Evolutionary conservation across 176 grass and related monocot species (phyloP), one percentile per base, ranked within the genome.

Genomic region (Oryza longistaminata): DNA sequence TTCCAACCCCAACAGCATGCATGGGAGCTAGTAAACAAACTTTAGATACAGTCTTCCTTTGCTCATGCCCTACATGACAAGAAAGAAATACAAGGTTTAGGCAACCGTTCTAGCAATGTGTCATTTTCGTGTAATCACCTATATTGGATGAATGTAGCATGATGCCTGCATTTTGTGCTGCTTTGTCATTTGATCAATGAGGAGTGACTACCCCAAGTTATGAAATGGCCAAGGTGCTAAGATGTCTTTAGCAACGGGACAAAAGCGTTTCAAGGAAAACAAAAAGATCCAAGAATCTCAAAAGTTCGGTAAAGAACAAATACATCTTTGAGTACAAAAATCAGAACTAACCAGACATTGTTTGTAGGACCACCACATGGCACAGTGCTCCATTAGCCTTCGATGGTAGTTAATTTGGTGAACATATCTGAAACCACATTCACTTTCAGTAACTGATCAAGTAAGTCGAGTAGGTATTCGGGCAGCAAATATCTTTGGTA

Each of bases 311-410:
- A 64, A 84, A 73, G 6, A 78, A 80, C 74, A 49, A 74, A 64
- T 34, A 66, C 75, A 79, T 83, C 44, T 29, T 33, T 11, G 21
- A 66, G 43, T n/a, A 74, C 68, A 61, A 82, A 17, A 5, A 3
- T 53, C n/a, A 70, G 17, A 87, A 70, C 35, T 19, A 72, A 92
- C 93, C 85, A 7, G 12, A 25, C 85, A 90, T 77, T 81, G 85
- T 85, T 83, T 83, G 89, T 25, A 75, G 87, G 84, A 50, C 84
- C 77, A 49, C 80, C 72, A 64, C 84, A 91, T 12, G 58, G 8
- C 76, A 64, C 71, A 53, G 75, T 86, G 75, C 70, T 90, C 84
- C 88, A 35, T 65, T 42, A 88, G 75, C 33, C 90, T 85, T 39
- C 61, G 29, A 21, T 86, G 85, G 25, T 86, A 79, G 22, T 88